These are phyloP conservation scores for Stylosanthes scabra DNA, from an alignment of 331 rosid species.

Conservation along the genomic window DNA sequence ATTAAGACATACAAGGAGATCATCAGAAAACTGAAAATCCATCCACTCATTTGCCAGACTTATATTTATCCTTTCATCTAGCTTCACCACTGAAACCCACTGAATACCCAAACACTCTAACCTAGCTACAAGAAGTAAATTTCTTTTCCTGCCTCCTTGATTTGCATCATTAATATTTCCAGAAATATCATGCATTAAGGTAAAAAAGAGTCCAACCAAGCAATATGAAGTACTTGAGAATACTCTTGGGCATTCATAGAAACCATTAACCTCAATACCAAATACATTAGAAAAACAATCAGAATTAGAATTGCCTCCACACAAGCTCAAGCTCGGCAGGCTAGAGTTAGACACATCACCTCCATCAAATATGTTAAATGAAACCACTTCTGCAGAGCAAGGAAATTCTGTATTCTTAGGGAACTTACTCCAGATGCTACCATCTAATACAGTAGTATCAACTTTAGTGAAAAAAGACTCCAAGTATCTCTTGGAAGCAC, in stretches of 20 bases:
- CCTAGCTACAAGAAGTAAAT: constrained; percentile 77
- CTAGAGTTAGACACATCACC: constrained; percentile 44
- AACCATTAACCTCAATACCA: constrained; percentile 62
- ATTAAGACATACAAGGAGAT: constrained; percentile 78
- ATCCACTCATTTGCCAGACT: constrained; percentile 63
- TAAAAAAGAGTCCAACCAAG: constrained; percentile 72
- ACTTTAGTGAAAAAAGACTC: constrained; percentile 69
- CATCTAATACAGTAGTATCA: constrained; percentile 63
- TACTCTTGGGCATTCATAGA: constrained; percentile 68
- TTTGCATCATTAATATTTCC: constrained; percentile 49
- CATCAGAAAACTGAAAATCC: constrained; percentile 80
- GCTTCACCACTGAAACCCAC: constrained; percentile 82
- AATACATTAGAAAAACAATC: constrained; percentile 59
- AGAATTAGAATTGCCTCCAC: constrained; percentile 42
- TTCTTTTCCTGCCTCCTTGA: constrained; percentile 44
- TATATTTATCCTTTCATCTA: constrained; percentile 59
- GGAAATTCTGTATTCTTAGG: constrained; percentile 77
- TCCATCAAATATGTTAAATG: constrained; percentile 71
- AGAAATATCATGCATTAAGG: constrained; percentile 46
- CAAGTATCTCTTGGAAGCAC: constrained; percentile 64
- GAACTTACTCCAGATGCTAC: constrained; percentile 65
- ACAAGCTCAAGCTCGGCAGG: constrained; percentile 39
- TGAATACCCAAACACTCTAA: constrained; percentile 64
- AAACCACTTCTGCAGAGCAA: constrained; percentile 74
- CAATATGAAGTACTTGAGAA: constrained; percentile 81